phyloP scores from a whole-genome alignment of 2,329 filamentous ascomycete species.

The Lasiodiplodia theobromae region DNA sequence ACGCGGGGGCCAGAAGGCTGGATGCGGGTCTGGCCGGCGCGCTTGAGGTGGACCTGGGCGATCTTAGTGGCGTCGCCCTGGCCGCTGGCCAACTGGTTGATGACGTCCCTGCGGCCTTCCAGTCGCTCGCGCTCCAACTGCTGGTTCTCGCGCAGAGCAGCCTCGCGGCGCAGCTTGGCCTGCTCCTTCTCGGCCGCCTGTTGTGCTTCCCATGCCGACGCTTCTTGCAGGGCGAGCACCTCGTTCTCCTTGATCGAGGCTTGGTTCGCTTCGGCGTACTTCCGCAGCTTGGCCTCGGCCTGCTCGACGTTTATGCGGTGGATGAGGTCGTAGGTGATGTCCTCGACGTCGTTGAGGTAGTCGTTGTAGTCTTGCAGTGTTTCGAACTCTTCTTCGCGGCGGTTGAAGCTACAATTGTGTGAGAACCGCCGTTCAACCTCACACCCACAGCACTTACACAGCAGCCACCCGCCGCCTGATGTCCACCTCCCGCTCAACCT shows the following conservation, averaged over 20 bases:
- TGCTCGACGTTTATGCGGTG: slow-evolving; percentile 72
- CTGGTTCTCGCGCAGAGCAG: slow-evolving; percentile 68
- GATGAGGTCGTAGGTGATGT: slow-evolving; percentile 87
- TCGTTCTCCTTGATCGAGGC: slow-evolving; percentile 61
- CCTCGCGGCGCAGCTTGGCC: slow-evolving; percentile 67
- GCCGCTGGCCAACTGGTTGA: slow-evolving; percentile 72
- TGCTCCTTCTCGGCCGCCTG: slow-evolving; percentile 70
- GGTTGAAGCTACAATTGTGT: slow-evolving; percentile 73
- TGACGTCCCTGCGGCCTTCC: slow-evolving; percentile 71
- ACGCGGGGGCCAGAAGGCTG: slow-evolving; percentile 38
- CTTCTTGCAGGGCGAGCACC: slow-evolving; percentile 56
- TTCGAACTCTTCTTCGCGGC: slow-evolving; percentile 89
- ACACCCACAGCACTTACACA: slow-evolving; percentile 48
- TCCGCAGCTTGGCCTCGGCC: slow-evolving; percentile 64
- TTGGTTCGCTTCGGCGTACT: slow-evolving; percentile 78
- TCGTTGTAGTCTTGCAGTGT: slow-evolving; percentile 85
- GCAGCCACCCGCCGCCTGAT: slow-evolving; percentile 79
- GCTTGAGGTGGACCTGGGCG: slow-evolving; percentile 66
- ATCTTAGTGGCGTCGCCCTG: slow-evolving; percentile 66
- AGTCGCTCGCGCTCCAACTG: slow-evolving; percentile 72
- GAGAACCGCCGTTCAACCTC: slow-evolving; percentile 30
- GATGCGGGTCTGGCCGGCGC: slow-evolving; percentile 69
- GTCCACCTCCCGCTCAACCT: slow-evolving; percentile 91
- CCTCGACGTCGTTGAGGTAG: slow-evolving; percentile 92
- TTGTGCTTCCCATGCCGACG: slow-evolving; percentile 53